Evolutionary conservation across 192 early-diverging fungal species (phyloP), one percentile per base, ranked within the genome.

Genomic region (Umbelopsis ramanniana): DNA sequence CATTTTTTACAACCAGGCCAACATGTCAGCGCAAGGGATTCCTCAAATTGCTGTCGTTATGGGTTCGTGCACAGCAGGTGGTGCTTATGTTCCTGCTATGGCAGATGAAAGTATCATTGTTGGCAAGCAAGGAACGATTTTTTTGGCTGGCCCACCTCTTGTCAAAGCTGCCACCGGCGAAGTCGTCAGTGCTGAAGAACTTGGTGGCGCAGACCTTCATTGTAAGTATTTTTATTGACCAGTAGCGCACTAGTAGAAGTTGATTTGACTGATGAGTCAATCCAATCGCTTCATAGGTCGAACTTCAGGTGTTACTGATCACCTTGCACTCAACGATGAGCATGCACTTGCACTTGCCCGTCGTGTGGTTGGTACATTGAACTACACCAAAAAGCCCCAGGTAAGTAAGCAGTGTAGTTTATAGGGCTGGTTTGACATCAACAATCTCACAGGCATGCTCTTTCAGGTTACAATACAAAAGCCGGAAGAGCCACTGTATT

Each of bases 21-120:
- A 76, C 67, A 88, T 94, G 90, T 93, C 91, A 15, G 79, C 86
- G 5, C 53, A 72, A 73, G 93, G 93, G 46, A 96, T 98, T 68
- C 96, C 97, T 52, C 97, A 98, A 83, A 89, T 98, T 48, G 97
- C 97, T n/a, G 93, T 96, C 47, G 97, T 98, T 8, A 88, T 98
- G 84, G 97, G 97, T 19, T 96, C 94, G 19, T 98, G 97, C 84
- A 98, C 97, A 22, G 97, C 97, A 21, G 95, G 95, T 72, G 94
- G 97, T 69, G 97, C 97, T 3, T 98, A 98, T 78, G 96, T 98
- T 29, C 97, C 97, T 48, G 96, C 97, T 14, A 98, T 98, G 97
- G 93, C 96, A 45, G 97, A 98, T 80, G 95, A 98, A 81, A 94
- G 92, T 84, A 91, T 98, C 69, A 98, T 98, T 85, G 97, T 98